These are phyloP conservation scores for Solanum lycopersicoides DNA, from an alignment of 257 asterid species.

Conservation along the genomic window DNA sequence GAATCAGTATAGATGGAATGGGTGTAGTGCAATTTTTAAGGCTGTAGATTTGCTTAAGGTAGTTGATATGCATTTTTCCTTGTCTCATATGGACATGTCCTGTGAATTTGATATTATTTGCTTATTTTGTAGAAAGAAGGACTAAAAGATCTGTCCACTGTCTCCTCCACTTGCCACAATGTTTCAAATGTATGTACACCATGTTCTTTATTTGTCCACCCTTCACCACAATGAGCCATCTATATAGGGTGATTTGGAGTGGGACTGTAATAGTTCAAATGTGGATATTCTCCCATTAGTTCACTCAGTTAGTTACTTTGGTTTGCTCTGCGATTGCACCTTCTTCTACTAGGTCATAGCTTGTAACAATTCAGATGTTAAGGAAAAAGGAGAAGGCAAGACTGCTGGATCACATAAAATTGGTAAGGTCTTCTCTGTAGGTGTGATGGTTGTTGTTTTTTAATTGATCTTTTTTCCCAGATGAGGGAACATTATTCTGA, in stretches of 20 bases:
- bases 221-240: not conserved
- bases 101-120: not conserved
- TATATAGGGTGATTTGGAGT: not conserved
- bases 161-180: constrained; percentile 11
- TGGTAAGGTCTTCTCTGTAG: constrained; percentile 12
- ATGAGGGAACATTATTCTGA: not conserved
- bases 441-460: not conserved
- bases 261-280: not conserved
- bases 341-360: constrained; percentile 13
- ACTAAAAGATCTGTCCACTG: constrained; percentile 30
- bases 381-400: constrained; percentile 13
- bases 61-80: not conserved
- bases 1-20: constrained; percentile 48
- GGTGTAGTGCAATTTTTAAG: constrained; percentile 28
- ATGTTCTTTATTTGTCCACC: not conserved
- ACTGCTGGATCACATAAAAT: constrained; percentile 22
- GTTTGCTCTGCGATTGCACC: not conserved
- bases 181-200: constrained; percentile 19
- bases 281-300: not conserved
- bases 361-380: constrained; percentile 1
- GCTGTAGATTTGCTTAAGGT: constrained; percentile 40
- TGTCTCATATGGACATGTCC: not conserved
- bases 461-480: not conserved
- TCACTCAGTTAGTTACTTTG: not conserved
- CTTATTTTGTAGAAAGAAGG: constrained; percentile 37